These are phyloP conservation scores for Lentinula lateritia DNA, from an alignment of 768 basidiomycete species.

Conservation along the genomic window DNA sequence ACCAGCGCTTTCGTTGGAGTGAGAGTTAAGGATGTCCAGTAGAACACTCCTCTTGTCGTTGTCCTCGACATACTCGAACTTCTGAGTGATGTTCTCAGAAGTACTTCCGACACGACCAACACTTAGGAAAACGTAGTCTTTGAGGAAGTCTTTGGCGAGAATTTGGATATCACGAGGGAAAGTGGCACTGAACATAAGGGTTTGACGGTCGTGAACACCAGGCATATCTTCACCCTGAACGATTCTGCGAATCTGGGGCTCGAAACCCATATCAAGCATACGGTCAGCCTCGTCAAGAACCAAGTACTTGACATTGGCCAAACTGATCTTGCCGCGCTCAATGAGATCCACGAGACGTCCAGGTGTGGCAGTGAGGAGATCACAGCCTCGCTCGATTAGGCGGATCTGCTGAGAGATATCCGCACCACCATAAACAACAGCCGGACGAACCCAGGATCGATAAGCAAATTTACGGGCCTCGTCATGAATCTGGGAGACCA, in stretches of 20 bases:
- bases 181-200: conserved; percentile 99
- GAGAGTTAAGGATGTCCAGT: conserved; percentile 86
- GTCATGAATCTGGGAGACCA: conserved; percentile 98
- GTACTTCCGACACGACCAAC: conserved; percentile 98
- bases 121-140: conserved; percentile 98
- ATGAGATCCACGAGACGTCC: conserved; percentile 98
- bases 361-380: conserved; percentile 94
- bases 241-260: conserved; percentile 97
- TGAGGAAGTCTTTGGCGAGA: conserved; percentile 92
- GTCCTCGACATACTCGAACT: conserved; percentile 98
- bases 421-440: conserved; percentile 98
- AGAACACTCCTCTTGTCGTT: conserved; percentile 94
- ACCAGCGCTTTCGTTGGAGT: conserved; percentile 50
- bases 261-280: conserved; percentile 99
- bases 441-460: conserved; percentile 98
- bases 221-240: conserved; percentile 99
- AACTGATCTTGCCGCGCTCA: conserved; percentile 94
- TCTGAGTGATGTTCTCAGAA: conserved; percentile 99
- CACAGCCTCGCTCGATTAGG: conserved; percentile 92
- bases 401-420: conserved; percentile 96
- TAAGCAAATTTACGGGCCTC: conserved; percentile 99
- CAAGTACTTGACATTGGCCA: conserved; percentile 95
- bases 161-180: conserved; percentile 99
- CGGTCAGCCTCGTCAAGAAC: conserved; percentile 99
- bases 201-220: conserved; percentile 84